Evolutionary conservation across 106 monocot species (phyloP), one percentile per base, ranked within the genome.

Genomic region (Dendrobium officinale): DNA sequence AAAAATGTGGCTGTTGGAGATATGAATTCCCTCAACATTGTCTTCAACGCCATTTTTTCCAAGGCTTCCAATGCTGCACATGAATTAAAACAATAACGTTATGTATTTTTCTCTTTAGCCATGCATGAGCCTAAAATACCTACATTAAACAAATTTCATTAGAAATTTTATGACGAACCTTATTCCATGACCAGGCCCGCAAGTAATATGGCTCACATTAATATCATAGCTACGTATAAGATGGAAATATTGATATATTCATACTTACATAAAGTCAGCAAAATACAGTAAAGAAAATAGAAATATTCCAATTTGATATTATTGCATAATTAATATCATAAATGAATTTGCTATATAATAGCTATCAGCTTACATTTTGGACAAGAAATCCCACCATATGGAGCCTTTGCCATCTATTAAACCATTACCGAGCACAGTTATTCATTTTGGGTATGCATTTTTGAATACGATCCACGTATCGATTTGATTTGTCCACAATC

Each of bases 131-230:
- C 37, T 37, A 37, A 37, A 37, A 37, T 37, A 31, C 31, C 31
- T 31, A 31, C 31, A 31, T 1, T 47, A 47, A 9, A 47, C 47
- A 9, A 47, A 47, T 47, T 9, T 6, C 6, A 9, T 10, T 6
- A 47, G 10, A 51, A 51, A 51, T 11, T 51, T 33, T 13, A 72
- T 10, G 72, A 72, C 72, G 0, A 42, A 81, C 81, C 81, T 81
- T 56, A 81, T 73, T 15, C 81, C 81, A 37, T 81, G 81, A 10
- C 81, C 81, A 10, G 81, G 81, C 8, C 81, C 81, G 42, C 81
- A 81, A 11, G 73, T 81, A 17, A 81, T 58, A 20, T 19, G 3
- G 55, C 81, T 81, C 9, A 72, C 64, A 81, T 81, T 81, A 20
- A 81, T 56, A 40, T 56, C 75, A 15, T 40, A 75, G 74, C 81